These are phyloP conservation scores for Claviceps lovelessii DNA, from an alignment of 2,329 filamentous ascomycete species.

Conservation along the genomic window DNA sequence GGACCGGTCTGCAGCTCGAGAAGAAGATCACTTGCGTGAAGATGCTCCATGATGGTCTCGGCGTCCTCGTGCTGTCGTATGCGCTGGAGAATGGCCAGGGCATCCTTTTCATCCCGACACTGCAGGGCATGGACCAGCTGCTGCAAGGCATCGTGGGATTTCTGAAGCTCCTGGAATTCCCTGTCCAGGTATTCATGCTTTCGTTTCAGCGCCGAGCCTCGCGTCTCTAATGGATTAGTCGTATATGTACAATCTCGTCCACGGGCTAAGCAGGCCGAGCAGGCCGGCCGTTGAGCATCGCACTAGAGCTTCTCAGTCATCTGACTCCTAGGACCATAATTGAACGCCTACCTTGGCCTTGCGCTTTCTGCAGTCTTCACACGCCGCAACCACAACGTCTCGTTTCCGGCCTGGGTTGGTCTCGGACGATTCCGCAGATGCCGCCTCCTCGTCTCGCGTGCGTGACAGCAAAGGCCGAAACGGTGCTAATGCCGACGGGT, in stretches of 20 bases:
- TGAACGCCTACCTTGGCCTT: neutral
- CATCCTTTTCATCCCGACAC: neutral
- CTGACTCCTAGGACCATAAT: no score
- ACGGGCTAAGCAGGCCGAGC: neutral
- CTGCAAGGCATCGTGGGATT: neutral
- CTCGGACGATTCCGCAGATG: neutral
- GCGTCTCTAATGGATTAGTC: neutral
- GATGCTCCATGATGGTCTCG: neutral
- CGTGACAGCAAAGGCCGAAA: neutral
- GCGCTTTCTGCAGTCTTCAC: neutral
- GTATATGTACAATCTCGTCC: neutral
- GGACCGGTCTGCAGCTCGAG: neutral
- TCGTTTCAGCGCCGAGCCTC: neutral
- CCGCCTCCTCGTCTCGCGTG: neutral
- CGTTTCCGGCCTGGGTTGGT: neutral
- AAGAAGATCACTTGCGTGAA: constrained; percentile 1
- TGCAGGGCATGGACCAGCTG: neutral
- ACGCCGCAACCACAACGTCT: neutral
- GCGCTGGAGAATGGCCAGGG: neutral
- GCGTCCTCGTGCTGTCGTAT: neutral
- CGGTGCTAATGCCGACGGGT: neutral
- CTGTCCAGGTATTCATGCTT: neutral
- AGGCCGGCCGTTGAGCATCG: neutral
- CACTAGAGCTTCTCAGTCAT: neutral
- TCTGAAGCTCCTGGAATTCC: neutral